Conservation (phyloP, 2,329 filamentous ascomycete species). For the Diplodia corticola region DNA sequence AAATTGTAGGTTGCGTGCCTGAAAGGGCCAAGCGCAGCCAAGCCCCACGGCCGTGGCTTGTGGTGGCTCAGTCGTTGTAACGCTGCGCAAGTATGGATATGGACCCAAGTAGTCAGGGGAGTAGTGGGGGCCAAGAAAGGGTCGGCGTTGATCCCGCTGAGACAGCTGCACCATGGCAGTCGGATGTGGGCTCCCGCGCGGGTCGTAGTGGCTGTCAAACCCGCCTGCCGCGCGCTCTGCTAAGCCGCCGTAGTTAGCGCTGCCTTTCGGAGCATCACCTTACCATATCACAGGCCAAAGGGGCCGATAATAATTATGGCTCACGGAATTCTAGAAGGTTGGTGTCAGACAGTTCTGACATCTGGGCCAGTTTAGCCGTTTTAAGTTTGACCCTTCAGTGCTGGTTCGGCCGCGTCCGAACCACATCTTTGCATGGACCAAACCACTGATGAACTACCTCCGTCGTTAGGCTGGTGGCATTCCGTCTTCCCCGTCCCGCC, state of each 20-base stretch:
- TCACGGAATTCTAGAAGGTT: neutral
- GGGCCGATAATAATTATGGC: neutral
- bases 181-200: neutral
- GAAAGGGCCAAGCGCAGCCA: neutral
- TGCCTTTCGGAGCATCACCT: neutral
- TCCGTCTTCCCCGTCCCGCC: neutral
- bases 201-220: neutral
- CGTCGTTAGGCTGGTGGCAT: neutral
- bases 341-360: neutral
- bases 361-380: neutral
- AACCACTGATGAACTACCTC: neutral
- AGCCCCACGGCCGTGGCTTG: neutral
- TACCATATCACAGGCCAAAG: neutral
- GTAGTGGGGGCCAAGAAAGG: neutral
- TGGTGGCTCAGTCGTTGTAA: constrained; percentile 2
- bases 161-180: neutral
- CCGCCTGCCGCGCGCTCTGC: neutral
- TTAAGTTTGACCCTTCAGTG: neutral
- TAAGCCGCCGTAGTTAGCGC: neutral
- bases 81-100: neutral
- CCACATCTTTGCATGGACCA: neutral
- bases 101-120: constrained; percentile 5
- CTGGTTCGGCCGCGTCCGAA: neutral
- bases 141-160: neutral
- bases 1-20: constrained; percentile 8